Base-by-base conservation (phyloP, 176 grass and related monocot species). In the Oryza brachyantha region DNA sequence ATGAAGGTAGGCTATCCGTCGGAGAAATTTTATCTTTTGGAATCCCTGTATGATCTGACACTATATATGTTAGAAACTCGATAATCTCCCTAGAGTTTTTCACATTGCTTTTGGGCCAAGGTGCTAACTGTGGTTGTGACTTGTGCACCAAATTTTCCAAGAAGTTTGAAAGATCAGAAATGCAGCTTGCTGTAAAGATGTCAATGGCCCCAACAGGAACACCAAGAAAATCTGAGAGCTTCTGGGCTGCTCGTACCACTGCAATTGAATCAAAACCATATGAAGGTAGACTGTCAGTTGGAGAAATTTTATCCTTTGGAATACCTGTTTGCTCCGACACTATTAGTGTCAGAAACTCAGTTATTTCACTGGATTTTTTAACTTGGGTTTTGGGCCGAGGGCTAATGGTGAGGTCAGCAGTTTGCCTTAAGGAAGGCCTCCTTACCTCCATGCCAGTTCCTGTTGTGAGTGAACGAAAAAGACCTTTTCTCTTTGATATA, bases 241-340 rank as follows among this genome's bases (percentile, higher is more conserved):
- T 93, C 80, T 93, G 91, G 13, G 91, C 87, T 78, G 87, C 72
- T 87, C 81, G 79, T 37, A 93, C 91, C 35, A 93, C 87, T 9
- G 84, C 84, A 74, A 93, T 89, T 6, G 91, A 93, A 87, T 93
- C 87, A 1, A 93, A 87, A 68, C 91, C 91, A 66, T 93, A 93
- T 40, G 91, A 93, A 78, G 88, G 80, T 37, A 93, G 66, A 62
- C 87, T 87, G 3, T 86, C 81, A 50, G 77, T 87, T 70, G 76
- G 66, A 42, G 84, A 89, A 86, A 93, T 93, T 76, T 93, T 89
- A 12, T 93, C 77, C 63, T 84, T 80, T 64, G 84, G 54, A 82
- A 89, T 82, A 58, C 84, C 84, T 59, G 87, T 78, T 81, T 93
- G 91, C 67, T 93, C 87, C 37, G 91, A 83, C 13, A 93, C 91